Evolutionary conservation across 2,329 filamentous ascomycete species (phyloP), one percentile per base, ranked within the genome.

Genomic region (Aspergillus neotritici): DNA sequence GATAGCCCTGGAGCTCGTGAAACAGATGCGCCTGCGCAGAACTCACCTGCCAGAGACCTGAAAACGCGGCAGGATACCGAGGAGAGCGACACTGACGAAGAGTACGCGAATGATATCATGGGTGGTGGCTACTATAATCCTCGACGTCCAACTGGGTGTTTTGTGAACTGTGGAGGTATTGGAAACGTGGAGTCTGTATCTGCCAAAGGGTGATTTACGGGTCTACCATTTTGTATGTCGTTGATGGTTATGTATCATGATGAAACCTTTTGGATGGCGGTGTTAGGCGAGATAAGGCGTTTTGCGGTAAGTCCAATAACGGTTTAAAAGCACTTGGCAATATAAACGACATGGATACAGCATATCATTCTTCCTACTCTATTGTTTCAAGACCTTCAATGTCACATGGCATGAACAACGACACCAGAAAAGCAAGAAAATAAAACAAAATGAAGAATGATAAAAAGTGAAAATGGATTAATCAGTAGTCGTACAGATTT

Each of bases 71-170:
- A 41, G n/a, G 50, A 52, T 50, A 80, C 84, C 52, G 82, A 75
- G 1, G 84, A 86, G 40, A 83, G 85, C 49, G 84, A 87, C 54
- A 82, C 77, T 2, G 86, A 87, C 58, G 79, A 85, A 50, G 71
- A 83, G 39, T 86, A 86, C 60, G 72, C 47, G 12, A 49, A 46
- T 31, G 53, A 57, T 55, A 44, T 28, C 25, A 40, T 63, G 10
- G 67, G 58, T 0, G 68, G 65, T 43, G 71, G 68, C 5, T 72
- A 74, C 51, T 79, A 79, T 57, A 70, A 78, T 56, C 75, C 76
- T 29, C 64, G 64, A 11, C 68, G 62, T 40, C 75, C 75, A 16
- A 78, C 75, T 3, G 74, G 66, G 17, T 79, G 76, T 57, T 64
- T 58, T 48, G 48, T 52, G 16, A 60, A 53, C 5, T 74, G 71